Conservation (phyloP, 83 land plant species). For the Thuja plicata region DNA sequence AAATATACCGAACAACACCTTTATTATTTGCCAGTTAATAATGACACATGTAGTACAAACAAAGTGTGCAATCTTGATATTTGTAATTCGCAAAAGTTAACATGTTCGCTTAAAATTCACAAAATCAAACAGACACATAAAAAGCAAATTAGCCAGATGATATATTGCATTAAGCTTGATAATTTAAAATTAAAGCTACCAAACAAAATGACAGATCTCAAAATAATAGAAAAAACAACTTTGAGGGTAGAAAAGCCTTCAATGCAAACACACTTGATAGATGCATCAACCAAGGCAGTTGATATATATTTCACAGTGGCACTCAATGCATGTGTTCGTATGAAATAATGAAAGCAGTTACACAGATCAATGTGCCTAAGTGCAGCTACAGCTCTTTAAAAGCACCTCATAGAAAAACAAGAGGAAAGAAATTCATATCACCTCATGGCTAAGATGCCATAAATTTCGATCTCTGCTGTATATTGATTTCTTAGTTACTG, state of each 20-base stretch:
- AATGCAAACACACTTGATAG: neutral
- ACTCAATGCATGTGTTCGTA: neutral
- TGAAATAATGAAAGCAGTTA: neutral
- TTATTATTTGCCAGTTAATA: neutral
- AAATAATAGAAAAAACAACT: neutral
- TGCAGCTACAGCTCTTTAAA: neutral
- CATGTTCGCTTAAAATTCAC: neutral
- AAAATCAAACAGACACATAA: neutral
- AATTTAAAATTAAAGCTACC: neutral
- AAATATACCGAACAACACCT: neutral
- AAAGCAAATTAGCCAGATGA: neutral
- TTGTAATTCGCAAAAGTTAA: neutral
- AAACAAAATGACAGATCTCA: neutral
- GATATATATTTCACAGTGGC: neutral
- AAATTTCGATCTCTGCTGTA: slow-evolving; percentile 98
- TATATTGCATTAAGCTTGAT: neutral
- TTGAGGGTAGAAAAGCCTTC: neutral
- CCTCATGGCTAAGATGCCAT: slow-evolving; percentile 99
- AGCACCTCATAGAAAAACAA: neutral
- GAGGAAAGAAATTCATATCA: slow-evolving; percentile 17
- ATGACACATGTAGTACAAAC: neutral
- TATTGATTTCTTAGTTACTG: slow-evolving; percentile 96
- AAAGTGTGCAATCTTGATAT: neutral
- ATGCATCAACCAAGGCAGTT: neutral
- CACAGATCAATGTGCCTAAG: neutral